These are phyloP conservation scores for Hypoxylon sp. DNA, from an alignment of 2,329 filamentous ascomycete species.

Conservation along the genomic window DNA sequence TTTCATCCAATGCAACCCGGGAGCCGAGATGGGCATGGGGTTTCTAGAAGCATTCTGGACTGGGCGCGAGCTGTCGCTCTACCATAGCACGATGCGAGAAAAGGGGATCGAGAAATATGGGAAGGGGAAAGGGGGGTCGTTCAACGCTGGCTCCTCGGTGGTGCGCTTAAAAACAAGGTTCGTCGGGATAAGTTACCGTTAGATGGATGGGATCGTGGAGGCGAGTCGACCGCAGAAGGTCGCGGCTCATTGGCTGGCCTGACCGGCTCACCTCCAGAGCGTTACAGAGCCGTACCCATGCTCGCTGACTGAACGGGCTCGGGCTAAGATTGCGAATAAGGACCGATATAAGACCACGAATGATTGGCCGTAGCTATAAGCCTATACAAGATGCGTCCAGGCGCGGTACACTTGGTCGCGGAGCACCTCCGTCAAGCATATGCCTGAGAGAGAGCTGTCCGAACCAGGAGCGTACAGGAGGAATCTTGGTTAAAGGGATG, in stretches of 20 bases:
- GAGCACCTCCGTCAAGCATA: slow-evolving; percentile 32
- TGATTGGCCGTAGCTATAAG: slow-evolving; percentile 34
- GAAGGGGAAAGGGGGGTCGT: too few species aligned
- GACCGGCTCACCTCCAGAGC: slow-evolving; percentile 27
- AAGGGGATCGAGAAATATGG: slow-evolving; percentile 12
- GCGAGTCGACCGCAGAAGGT: too few species aligned
- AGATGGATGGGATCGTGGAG: slow-evolving; percentile 32
- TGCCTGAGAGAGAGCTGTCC: slow-evolving; percentile 29
- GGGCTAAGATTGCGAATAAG: slow-evolving; percentile 36
- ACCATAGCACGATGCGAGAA: background rate
- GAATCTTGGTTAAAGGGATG: slow-evolving; percentile 27
- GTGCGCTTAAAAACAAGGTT: slow-evolving; percentile 33
- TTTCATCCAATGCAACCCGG: slow-evolving; percentile 18
- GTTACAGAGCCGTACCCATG: slow-evolving; percentile 27
- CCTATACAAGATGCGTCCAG: slow-evolving; percentile 33
- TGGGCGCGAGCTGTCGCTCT: slow-evolving; percentile 10
- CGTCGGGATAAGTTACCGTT: slow-evolving; percentile 36
- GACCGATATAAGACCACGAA: slow-evolving; percentile 24
- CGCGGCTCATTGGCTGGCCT: slow-evolving; percentile 25
- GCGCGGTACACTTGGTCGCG: slow-evolving; percentile 26
- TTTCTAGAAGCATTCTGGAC: slow-evolving; percentile 36
- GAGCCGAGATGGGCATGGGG: slow-evolving; percentile 13
- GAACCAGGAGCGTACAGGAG: slow-evolving; percentile 23
- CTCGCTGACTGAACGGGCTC: slow-evolving; percentile 34
- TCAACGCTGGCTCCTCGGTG: slow-evolving; percentile 16